Evolutionary conservation across 768 basidiomycete genomes (phyloP), one percentile per base, ranked within the genome.

Genomic region (Xerocomellus intermedius): DNA sequence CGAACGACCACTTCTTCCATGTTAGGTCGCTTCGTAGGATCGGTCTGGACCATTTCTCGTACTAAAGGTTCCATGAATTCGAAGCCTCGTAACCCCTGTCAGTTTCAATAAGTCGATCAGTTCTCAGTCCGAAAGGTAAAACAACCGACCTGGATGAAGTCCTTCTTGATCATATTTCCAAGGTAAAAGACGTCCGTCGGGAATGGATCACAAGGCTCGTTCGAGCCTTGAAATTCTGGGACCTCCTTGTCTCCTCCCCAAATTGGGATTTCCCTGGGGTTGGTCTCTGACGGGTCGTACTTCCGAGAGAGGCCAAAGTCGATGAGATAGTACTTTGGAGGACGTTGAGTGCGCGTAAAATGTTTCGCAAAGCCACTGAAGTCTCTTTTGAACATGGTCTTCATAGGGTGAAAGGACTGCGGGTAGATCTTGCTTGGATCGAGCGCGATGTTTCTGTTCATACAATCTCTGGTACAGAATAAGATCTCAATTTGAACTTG

Each of bases 141-240:
- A 35, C 12, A 12, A 39, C 21, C n/a, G 5, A 75, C 75, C 50
- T 67, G 54, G 0, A 69, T 14, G 48, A 75, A 71, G 43, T 71
- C 54, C 35, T 51, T 41, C 16, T 62, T 51, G 35, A 77, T 61
- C 14, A 67, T 22, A 55, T 78, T 79, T 2, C 75, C 77, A 1
- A 78, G 48, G 42, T 72, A 73, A 49, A 75, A 80, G 2, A 79
- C 63, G 37, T 80, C 79, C 0, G 70, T 72, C 0, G 72, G 66
- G 50, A 78, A 80, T 0, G 75, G 74, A 54, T 78, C 55, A 14
- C 65, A 66, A 0, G 61, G 66, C 1, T 55, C 24, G 1, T 48
- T 12, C 5, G 43, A 55, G 4, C 56, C 55, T 24, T 68, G 60
- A 50, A 68, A 71, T 44, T 78, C 77, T 1, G 77, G 75, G 0